Base-by-base conservation (phyloP, 139 green algal species). In the Coccomyxa sp. region DNA sequence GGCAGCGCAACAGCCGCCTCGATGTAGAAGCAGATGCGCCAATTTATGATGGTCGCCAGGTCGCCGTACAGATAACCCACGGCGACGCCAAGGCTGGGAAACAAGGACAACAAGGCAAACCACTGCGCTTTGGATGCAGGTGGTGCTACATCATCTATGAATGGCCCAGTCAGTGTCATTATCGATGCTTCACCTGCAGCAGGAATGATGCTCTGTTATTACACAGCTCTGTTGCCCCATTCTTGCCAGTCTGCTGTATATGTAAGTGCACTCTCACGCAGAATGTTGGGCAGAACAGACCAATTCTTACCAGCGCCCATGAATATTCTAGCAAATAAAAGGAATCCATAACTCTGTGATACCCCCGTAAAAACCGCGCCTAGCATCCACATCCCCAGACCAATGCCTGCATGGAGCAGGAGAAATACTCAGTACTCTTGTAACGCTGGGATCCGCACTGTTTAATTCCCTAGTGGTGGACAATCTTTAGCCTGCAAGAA, bases 111-210 rank as follows among this genome's bases (percentile, higher is more conserved):
- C 38, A 90, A 85, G 13, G 89, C 94, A 76, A 98, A 93, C 95
- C 95, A 98, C 9, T 84, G 79, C 3, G 93, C 88, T 88, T 97
- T 97, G 13, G 68, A 58, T 0, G 81, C 80, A 16, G 85, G 78
- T 0, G 97, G 97, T 0, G 97, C 97, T 67, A 92, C 90, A 85
- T 98, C 95, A 85, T 98, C 96, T n/a, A 99, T 98, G 84, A 98
- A 99, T 0, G 97, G 95, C 9, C 95, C 90, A 15, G 95, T 94
- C 23, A 99, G 88, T 3, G 92, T 90, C 16, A 99, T 91, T 71
- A 98, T 97, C 0, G 92, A 95, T 0, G 96, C 96, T 90, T 99
- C 96, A 0, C 96, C 96, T 60, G 90, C 78, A 51, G 87, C 71
- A 71, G 9, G 7, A 71, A 9, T 11, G 21, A 21, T 71, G 63